Conservation (phyloP, 2,329 filamentous ascomycete species). For the Colletotrichum filicis region DNA sequence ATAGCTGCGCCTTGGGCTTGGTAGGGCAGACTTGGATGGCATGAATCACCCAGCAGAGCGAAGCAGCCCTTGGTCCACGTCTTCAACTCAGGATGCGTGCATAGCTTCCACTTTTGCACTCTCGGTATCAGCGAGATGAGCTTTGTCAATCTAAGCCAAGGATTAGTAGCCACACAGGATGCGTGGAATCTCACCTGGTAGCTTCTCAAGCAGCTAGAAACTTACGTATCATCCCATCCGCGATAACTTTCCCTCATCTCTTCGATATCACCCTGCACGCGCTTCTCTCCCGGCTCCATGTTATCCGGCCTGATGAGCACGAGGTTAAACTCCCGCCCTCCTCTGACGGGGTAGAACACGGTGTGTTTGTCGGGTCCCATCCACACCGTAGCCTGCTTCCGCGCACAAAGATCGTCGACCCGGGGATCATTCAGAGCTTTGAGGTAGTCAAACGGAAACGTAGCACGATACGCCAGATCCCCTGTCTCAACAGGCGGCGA, state of each 20-base stretch:
- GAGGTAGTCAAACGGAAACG: neutral
- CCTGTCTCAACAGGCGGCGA: slow-evolving; percentile 15
- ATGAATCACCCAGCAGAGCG: slow-evolving; percentile 34
- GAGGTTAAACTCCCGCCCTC: slow-evolving; percentile 19
- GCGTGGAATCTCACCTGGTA: neutral
- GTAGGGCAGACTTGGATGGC: slow-evolving; percentile 38
- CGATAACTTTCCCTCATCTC: slow-evolving; percentile 23
- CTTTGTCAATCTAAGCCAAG: neutral
- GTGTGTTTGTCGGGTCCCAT: slow-evolving; percentile 14
- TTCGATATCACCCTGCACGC: neutral
- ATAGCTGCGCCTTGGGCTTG: slow-evolving; percentile 42
- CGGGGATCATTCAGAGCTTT: slow-evolving; percentile 4
- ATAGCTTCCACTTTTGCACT: slow-evolving; percentile 30
- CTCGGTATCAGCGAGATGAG: slow-evolving; percentile 10
- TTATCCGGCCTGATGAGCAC: slow-evolving; percentile 4
- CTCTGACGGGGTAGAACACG: slow-evolving; percentile 12
- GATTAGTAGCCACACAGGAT: neutral
- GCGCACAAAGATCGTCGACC: slow-evolving; percentile 4
- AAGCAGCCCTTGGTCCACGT: slow-evolving; percentile 20
- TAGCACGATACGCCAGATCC: slow-evolving; percentile 11
- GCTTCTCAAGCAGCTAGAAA: neutral
- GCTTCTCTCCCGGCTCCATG: neutral
- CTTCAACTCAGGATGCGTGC: slow-evolving; percentile 4
- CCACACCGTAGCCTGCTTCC: slow-evolving; percentile 11
- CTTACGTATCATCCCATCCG: slow-evolving; percentile 28